Evolutionary conservation across 352 stramenopile species (phyloP).

Genomic region (Globisporangium paddicum): DNA sequence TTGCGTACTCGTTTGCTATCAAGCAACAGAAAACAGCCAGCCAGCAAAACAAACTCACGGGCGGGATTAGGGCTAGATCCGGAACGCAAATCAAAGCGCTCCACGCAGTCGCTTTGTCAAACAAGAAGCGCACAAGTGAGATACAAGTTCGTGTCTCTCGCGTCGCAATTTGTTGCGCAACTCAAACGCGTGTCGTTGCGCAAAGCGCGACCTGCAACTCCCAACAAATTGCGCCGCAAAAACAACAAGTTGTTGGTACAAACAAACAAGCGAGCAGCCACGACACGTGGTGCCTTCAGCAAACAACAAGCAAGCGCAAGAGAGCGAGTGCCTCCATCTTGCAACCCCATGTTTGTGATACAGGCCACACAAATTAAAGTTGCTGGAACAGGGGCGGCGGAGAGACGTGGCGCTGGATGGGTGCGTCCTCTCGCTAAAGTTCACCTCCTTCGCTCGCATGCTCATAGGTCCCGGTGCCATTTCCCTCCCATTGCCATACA

Average conservation of each 20-base stretch:
- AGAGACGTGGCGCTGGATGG: conserved; percentile 11
- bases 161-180: background rate
- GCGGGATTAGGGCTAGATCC: conserved; percentile 1
- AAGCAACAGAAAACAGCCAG: conserved; percentile 14
- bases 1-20: background rate
- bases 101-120: conserved; percentile 15
- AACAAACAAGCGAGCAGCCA: background rate
- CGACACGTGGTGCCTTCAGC: conserved; percentile 2
- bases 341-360: background rate
- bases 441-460: background rate
- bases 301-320: background rate
- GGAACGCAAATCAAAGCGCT: conserved; percentile 26
- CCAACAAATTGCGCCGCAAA: background rate
- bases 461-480: conserved; percentile 4
- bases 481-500: background rate
- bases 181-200: background rate
- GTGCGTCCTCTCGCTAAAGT: conserved; percentile 1
- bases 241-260: background rate
- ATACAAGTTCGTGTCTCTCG: no score
- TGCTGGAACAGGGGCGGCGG: background rate
- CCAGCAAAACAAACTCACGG: background rate
- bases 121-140: background rate
- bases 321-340: conserved; percentile 1
- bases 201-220: background rate
- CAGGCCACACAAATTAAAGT: background rate